phyloP scores from a whole-genome alignment of 805 yeast species.

The Candida hungchunana region DNA sequence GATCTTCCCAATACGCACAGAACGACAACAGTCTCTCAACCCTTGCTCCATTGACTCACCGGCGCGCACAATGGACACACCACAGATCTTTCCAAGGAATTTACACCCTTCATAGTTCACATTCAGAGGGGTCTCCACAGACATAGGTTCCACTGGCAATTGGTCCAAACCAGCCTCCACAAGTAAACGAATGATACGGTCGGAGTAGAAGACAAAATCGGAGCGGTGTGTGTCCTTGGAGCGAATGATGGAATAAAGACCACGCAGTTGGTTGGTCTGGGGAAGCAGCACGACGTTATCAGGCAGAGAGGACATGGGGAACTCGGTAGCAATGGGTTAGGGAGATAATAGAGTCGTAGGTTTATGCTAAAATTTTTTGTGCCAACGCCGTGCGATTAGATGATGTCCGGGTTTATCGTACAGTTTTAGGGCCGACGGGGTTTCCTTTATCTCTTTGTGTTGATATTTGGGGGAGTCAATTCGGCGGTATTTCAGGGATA shows the following conservation, averaged over 20 bases:
- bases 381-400: too few relatives aligned
- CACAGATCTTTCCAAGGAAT: slow-evolving; percentile 92
- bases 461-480: too few relatives aligned
- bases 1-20: slow-evolving; percentile 94
- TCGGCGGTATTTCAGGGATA: too few relatives aligned
- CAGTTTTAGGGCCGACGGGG: too few relatives aligned
- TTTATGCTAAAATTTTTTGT: too few relatives aligned
- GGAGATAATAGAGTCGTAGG: neutral
- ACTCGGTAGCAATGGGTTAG: neutral
- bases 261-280: slow-evolving; percentile 85
- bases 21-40: slow-evolving; percentile 92
- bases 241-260: slow-evolving; percentile 87
- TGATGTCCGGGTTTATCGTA: too few relatives aligned
- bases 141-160: slow-evolving; percentile 73
- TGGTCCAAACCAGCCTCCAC: slow-evolving; percentile 96
- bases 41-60: slow-evolving; percentile 99
- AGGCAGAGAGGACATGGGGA: too few relatives aligned
- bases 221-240: slow-evolving; percentile 76
- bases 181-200: slow-evolving; percentile 85
- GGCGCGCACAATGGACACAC: slow-evolving; percentile 96
- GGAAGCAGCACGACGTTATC: slow-evolving; percentile 66
- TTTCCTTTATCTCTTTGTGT: too few relatives aligned
- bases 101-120: slow-evolving; percentile 68
- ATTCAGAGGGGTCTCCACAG: slow-evolving; percentile 75
- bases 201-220: slow-evolving; percentile 93